Percentiles rank a stretch among this genome's conserved stretches.
Conservation (phyloP, 2,329 filamentous ascomycete genomes). For the Botryotinia calthae region DNA sequence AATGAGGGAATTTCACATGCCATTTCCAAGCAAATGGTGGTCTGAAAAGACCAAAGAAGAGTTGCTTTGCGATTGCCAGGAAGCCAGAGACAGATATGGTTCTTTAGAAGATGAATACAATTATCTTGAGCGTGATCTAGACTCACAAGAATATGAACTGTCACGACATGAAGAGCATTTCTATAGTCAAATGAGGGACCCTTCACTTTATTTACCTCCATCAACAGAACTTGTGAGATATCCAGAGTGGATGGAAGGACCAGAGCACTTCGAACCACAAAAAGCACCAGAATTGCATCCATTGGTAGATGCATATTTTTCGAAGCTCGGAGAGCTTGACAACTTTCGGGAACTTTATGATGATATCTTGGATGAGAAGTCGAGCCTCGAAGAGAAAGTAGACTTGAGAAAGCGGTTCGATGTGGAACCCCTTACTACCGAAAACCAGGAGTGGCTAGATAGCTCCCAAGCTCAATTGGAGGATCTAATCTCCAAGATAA, state of each 20-base stretch:
- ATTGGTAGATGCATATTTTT: slow-evolving; percentile 23
- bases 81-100: slow-evolving; percentile 28
- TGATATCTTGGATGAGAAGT: slow-evolving; percentile 24
- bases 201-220: background rate
- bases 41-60: background rate
- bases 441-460: slow-evolving; percentile 30
- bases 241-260: fast-evolving
- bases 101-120: slow-evolving; percentile 30
- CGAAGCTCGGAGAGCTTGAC: slow-evolving; percentile 27
- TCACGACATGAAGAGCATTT: slow-evolving; percentile 21
- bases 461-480: slow-evolving; percentile 18
- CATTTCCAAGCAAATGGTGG: background rate
- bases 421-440: slow-evolving; percentile 9
- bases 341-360: slow-evolving; percentile 27
- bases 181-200: slow-evolving; percentile 9
- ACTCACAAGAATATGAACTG: slow-evolving; percentile 22
- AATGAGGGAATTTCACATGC: background rate
- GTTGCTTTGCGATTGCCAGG: slow-evolving; percentile 1
- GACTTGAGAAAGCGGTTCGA: slow-evolving; percentile 12
- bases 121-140: slow-evolving; percentile 25
- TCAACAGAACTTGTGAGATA: background rate
- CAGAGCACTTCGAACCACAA: background rate
- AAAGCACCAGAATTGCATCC: slow-evolving; percentile 21
- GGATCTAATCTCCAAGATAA: slow-evolving; percentile 21
- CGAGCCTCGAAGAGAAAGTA: slow-evolving; percentile 23